Conservation (phyloP, 495 filamentous ascomycete species). For the Penicillium canescens region DNA sequence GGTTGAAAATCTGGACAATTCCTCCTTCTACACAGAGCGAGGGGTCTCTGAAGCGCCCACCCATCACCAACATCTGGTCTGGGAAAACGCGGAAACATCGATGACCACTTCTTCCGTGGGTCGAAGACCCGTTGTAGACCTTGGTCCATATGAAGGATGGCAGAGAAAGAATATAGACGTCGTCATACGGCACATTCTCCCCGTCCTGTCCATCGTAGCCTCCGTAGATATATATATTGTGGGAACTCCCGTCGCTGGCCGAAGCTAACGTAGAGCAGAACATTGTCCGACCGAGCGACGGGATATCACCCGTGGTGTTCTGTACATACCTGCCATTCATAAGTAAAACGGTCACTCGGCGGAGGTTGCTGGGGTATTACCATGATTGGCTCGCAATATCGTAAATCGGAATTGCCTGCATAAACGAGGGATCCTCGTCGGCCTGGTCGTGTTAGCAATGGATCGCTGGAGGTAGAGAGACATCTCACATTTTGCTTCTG, state of each 20-base stretch:
- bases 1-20: slow-evolving; percentile 62
- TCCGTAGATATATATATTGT: slow-evolving; percentile 77
- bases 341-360: too few species aligned
- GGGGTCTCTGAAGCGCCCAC: slow-evolving; percentile 43
- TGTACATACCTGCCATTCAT: slow-evolving; percentile 67
- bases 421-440: too few species aligned
- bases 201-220: slow-evolving; percentile 57
- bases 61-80: slow-evolving; percentile 73
- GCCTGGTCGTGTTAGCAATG: too few species aligned
- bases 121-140: slow-evolving; percentile 38
- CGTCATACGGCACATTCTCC: slow-evolving; percentile 46
- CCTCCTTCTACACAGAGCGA: slow-evolving; percentile 52
- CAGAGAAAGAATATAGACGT: too few species aligned
- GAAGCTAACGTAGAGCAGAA: slow-evolving; percentile 68
- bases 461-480: too few species aligned
- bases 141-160: too few species aligned
- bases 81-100: slow-evolving; percentile 68
- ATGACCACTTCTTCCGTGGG: slow-evolving; percentile 60
- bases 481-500: too few species aligned
- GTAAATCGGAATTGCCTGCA: slow-evolving; percentile 67
- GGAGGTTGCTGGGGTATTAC: too few species aligned
- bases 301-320: slow-evolving; percentile 54
- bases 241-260: slow-evolving; percentile 60
- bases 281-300: slow-evolving; percentile 51
- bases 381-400: slow-evolving; percentile 55